Evolutionary conservation across 78 protist species (phyloP).

Genomic region (Dictyostelium citrinum): DNA sequence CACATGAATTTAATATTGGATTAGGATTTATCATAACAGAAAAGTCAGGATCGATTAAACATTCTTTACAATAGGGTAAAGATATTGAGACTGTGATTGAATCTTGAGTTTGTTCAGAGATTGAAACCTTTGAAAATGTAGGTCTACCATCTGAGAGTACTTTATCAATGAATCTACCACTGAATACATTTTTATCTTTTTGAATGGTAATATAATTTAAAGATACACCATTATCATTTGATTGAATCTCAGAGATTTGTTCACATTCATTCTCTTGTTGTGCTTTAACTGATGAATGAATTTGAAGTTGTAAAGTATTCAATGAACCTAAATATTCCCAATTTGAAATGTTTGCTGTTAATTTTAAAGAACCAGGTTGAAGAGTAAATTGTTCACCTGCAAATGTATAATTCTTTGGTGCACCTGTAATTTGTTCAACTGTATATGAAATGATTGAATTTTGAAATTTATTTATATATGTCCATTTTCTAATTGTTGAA

Average conservation of each 20-base stretch:
- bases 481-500: background rate
- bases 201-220: conserved; percentile 19
- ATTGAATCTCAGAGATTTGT: background rate
- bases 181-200: conserved; percentile 3
- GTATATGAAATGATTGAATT: conserved; percentile 14
- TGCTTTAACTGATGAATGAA: background rate
- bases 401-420: background rate
- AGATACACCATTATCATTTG: background rate
- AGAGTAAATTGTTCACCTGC: background rate
- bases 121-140: background rate
- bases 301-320: conserved; percentile 3
- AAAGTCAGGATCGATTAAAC: conserved; percentile 43
- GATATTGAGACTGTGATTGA: background rate
- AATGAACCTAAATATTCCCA: conserved; percentile 25
- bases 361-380: background rate
- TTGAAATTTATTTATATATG: background rate
- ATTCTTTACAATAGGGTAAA: conserved; percentile 1
- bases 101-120: background rate
- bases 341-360: background rate
- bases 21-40: background rate
- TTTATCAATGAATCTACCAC: conserved; percentile 35
- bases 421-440: background rate
- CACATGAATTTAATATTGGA: background rate
- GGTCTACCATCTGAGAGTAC: conserved; percentile 24
- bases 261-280: background rate